phyloP scores from a whole-genome alignment of 108 stramenopile species.

The Nitzschia palea region DNA sequence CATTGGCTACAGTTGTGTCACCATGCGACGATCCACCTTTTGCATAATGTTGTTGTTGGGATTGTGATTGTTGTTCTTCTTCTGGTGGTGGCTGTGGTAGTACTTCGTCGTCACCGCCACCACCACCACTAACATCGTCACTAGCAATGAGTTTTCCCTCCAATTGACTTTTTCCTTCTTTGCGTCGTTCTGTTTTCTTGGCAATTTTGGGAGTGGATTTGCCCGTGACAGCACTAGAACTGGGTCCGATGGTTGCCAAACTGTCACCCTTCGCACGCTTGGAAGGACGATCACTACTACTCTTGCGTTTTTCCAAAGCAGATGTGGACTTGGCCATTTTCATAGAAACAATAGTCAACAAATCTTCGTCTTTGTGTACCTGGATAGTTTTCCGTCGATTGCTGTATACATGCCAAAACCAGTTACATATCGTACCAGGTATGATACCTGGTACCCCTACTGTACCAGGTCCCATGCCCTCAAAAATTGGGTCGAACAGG shows the following conservation, averaged over 20 bases:
- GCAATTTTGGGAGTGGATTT: too few species aligned
- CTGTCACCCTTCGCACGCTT: background rate
- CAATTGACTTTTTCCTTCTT: background rate
- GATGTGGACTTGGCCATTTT: background rate
- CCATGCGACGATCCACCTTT: too few species aligned
- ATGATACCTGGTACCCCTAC: too few species aligned
- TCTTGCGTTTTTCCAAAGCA: background rate
- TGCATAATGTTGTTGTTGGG: background rate
- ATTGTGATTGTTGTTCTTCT: background rate
- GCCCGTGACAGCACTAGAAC: too few species aligned
- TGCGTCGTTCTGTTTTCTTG: background rate
- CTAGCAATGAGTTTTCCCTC: background rate
- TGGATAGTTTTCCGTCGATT: too few species aligned
- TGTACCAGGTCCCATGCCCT: too few species aligned
- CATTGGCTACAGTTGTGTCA: background rate
- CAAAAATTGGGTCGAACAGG: too few species aligned
- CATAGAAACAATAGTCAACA: background rate
- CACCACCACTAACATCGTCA: too few species aligned
- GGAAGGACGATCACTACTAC: background rate
- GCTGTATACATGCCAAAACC: too few species aligned
- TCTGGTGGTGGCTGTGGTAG: background rate
- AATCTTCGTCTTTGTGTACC: background rate
- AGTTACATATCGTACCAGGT: too few species aligned
- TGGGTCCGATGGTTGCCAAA: conserved; percentile 3
- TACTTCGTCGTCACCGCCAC: background rate